Evolutionary conservation across 164 flowering plant genomes (phyloP), one percentile per base, ranked within the genome.

Genomic region (Stephania cephalantha): DNA sequence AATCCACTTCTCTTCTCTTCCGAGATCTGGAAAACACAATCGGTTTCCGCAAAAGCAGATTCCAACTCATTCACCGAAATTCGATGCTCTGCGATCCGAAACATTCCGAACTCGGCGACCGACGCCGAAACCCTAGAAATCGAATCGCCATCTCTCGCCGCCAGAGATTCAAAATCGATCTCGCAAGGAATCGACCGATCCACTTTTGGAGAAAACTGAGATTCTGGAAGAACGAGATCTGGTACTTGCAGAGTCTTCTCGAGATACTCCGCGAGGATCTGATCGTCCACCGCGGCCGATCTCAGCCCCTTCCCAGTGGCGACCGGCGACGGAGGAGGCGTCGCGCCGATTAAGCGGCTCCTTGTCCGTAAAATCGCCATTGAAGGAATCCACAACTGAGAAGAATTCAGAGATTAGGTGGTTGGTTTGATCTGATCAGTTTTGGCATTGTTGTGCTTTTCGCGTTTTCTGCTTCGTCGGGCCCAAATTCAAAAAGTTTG

Each of bases 281-380:
- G 76, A 63, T 89, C 88, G 72, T 85, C 71, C 68, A 83, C 76
- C 53, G 88, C 90, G 0, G 90, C 88, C 15, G 90, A 83, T 72
- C 89, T 85, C 4, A 79, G 76, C 42, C 93, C 93, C 53, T 55
- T 85, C 6, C 74, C 93, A 20, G 85, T 89, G 22, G 93, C 86
- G 73, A 91, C 84, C 6, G 90, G 95, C 4, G 93, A 81, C 0
- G 90, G 95, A n/a, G 86, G 85, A 15, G 85, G 90, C 9, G 85
- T 81, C 6, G 78, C 13, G n/a, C 73, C 58, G 70, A 69, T 0
- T 22, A 76, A 72, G 10, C 65, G 68, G 52, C 71, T 31, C 6
- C 30, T 44, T 17, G 50, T 63, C 68, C 77, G 77, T 65, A 70
- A 58, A 61, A 73, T 70, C 45, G 82, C 77, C 81, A 79, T 76